phyloP scores from a whole-genome alignment of 208 protist genomes.

The Leishmania aethiopica region DNA sequence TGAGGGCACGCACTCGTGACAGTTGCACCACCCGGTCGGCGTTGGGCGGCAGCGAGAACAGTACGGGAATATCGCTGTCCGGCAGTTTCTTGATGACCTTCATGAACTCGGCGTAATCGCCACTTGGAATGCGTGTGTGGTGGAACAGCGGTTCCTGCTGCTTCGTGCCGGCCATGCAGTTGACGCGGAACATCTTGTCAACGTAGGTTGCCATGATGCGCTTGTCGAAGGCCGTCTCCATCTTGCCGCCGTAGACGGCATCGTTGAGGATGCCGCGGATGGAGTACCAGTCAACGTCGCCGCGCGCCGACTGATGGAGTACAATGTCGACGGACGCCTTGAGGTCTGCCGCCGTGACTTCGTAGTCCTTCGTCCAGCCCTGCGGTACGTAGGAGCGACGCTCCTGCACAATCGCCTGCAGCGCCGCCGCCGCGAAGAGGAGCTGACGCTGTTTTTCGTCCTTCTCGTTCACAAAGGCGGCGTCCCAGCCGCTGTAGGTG shows the following conservation, averaged over 20 bases:
- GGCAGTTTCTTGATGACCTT: conserved; percentile 85
- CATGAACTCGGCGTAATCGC: conserved; percentile 74
- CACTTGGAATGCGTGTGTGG: conserved; percentile 65
- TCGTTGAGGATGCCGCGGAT: conserved; percentile 95
- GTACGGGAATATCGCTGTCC: conserved; percentile 89
- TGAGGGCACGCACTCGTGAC: conserved; percentile 62
- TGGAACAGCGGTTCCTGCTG: conserved; percentile 64
- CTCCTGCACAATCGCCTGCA: conserved; percentile 98
- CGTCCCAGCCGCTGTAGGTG: conserved; percentile 91
- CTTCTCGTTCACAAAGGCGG: conserved; percentile 59
- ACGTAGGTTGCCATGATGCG: conserved; percentile 94
- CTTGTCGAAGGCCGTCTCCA: conserved; percentile 95
- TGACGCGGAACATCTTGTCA: conserved; percentile 86
- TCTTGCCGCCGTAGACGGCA: conserved; percentile 97
- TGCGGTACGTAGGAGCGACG: conserved; percentile 97
- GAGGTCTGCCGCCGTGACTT: conserved; percentile 95
- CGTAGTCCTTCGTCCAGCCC: conserved; percentile 98
- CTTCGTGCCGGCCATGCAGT: conserved; percentile 59
- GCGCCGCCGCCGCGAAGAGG: conserved; percentile 94
- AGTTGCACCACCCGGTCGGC: conserved; percentile 93
- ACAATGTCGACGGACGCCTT: conserved; percentile 93
- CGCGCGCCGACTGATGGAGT: conserved; percentile 52
- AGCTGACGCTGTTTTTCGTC: conserved; percentile 82
- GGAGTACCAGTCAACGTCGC: conserved; percentile 85
- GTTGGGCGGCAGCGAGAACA: conserved; percentile 96